Conservation (phyloP, 2,329 filamentous ascomycete genomes). For the Alternaria tenuissima region DNA sequence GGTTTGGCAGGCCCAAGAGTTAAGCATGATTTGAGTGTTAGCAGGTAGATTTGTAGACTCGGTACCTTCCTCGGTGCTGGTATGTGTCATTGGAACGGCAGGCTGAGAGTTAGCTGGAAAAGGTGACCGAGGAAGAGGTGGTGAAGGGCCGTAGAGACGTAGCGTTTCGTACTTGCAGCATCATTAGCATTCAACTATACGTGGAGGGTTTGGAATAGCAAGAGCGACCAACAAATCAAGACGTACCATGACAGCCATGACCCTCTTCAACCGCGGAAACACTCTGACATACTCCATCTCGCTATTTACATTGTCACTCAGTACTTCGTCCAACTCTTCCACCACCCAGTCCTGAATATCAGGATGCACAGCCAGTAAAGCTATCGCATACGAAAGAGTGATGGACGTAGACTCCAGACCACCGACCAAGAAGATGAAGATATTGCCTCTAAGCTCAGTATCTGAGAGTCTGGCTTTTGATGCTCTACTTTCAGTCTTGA, state of each 20-base stretch:
- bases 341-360: constrained; percentile 62
- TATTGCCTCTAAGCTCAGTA: constrained; percentile 40
- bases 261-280: constrained; percentile 56
- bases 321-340: constrained; percentile 57
- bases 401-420: constrained; percentile 53
- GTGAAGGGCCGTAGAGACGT: constrained; percentile 34
- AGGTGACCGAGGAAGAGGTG: constrained; percentile 24
- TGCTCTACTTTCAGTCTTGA: not conserved
- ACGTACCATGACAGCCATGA: constrained; percentile 59
- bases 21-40: constrained; percentile 25
- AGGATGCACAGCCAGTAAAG: constrained; percentile 57
- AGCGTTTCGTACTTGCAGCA: constrained; percentile 37
- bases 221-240: not conserved
- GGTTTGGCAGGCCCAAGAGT: constrained; percentile 38
- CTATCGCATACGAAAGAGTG: constrained; percentile 60
- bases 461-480: constrained; percentile 20
- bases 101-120: constrained; percentile 3
- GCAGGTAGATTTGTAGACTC: constrained; percentile 18
- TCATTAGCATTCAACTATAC: not conserved
- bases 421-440: constrained; percentile 43
- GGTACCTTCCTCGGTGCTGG: not conserved
- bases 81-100: constrained; percentile 9
- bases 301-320: constrained; percentile 25
- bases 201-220: not conserved
- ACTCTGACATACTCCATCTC: constrained; percentile 50